phyloP scores from a whole-genome alignment of 306 rosid genomes.

The Prinsepia uniflora region DNA sequence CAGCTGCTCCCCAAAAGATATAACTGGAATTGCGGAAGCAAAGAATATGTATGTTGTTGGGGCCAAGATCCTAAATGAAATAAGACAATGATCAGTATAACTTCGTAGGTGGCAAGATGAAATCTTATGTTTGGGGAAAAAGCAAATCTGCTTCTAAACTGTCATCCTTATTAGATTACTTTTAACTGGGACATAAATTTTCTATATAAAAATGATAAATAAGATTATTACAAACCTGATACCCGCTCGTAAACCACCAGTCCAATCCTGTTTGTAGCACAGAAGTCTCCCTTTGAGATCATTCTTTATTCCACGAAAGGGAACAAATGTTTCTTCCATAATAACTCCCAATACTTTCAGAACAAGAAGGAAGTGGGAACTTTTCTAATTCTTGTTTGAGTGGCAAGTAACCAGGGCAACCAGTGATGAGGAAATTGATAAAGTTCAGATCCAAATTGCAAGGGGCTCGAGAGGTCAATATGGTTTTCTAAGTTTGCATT shows the following conservation, averaged over 20 bases:
- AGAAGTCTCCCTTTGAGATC: conserved; percentile 74
- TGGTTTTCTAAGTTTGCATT: conserved; percentile 35
- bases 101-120: conserved; percentile 1
- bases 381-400: conserved; percentile 28
- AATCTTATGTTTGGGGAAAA: background rate
- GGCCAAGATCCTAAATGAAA: conserved; percentile 74
- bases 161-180: conserved; percentile 12
- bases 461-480: conserved; percentile 54
- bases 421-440: conserved; percentile 29
- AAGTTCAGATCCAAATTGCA: conserved; percentile 26
- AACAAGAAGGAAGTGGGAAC: conserved; percentile 26
- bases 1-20: conserved; percentile 94
- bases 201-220: background rate
- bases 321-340: conserved; percentile 98
- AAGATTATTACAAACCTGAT: conserved; percentile 55
- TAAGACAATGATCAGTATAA: conserved; percentile 17
- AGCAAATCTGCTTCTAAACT: conserved; percentile 3
- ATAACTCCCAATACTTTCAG: conserved; percentile 20
- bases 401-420: conserved; percentile 12
- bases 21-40: conserved; percentile 96
- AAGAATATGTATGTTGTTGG: conserved; percentile 96
- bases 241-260: conserved; percentile 71
- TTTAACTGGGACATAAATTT: conserved; percentile 5
- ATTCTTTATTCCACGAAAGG: conserved; percentile 87
- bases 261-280: conserved; percentile 95